Evolutionary conservation across 2,329 filamentous ascomycete genomes (phyloP).

Genomic region (Herpomyces periplanetae): DNA sequence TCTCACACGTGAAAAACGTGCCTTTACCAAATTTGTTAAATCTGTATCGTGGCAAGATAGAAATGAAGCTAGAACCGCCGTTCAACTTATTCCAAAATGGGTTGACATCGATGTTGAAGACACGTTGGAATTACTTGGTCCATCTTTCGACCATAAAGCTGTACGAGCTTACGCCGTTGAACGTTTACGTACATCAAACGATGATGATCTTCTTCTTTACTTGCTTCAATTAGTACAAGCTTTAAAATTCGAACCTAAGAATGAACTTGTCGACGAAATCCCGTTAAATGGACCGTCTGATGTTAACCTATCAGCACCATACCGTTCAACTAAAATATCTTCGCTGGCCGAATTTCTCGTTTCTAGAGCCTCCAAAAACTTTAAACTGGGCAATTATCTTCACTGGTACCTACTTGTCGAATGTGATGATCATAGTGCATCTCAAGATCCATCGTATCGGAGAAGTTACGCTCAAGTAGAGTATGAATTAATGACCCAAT

Average conservation of each 20-base stretch:
- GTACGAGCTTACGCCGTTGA: constrained; percentile 82
- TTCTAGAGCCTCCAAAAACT: constrained; percentile 45
- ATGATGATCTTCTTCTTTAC: constrained; percentile 63
- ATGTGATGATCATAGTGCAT: constrained; percentile 40
- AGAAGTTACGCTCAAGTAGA: constrained; percentile 71
- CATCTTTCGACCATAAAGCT: constrained; percentile 51
- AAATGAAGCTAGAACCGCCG: constrained; percentile 50
- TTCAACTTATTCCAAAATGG: constrained; percentile 66
- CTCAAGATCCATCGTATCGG: constrained; percentile 31
- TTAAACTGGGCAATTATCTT: constrained; percentile 67
- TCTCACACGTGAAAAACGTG: constrained; percentile 48
- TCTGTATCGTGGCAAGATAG: constrained; percentile 75
- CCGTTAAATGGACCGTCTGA: too few species aligned
- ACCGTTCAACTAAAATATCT: constrained; percentile 27
- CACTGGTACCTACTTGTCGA: constrained; percentile 98
- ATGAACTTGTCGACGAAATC: constrained; percentile 9
- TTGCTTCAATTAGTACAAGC: constrained; percentile 79
- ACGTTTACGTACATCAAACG: constrained; percentile 55
- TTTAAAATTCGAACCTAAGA: constrained; percentile 44
- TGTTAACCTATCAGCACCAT: too few species aligned
- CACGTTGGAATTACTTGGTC: constrained; percentile 64
- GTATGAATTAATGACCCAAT: constrained; percentile 72
- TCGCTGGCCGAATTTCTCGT: constrained; percentile 69
- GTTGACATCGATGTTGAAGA: constrained; percentile 90
- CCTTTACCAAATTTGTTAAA: constrained; percentile 86